Conservation (phyloP, 768 basidiomycete species). For the Auriscalpium vulgare region DNA sequence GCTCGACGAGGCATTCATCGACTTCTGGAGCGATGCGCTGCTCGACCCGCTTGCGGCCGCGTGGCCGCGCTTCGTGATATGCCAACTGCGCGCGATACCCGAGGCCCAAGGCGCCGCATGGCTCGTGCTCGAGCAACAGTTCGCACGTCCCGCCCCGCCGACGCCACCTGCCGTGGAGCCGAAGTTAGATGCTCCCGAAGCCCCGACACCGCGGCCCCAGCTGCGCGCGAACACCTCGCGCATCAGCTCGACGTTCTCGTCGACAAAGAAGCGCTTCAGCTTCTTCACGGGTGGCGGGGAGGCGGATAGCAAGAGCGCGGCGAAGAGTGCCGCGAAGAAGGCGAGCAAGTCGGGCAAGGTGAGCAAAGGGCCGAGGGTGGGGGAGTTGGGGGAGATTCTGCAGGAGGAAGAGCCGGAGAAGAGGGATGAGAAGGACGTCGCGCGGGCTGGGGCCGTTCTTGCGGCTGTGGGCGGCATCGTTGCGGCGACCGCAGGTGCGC, state of each 20-base stretch:
- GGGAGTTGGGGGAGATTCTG: slow-evolving; percentile 67
- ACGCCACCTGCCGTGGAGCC: slow-evolving; percentile 17
- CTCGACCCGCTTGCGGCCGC: slow-evolving; percentile 54
- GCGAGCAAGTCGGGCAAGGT: slow-evolving; percentile 15
- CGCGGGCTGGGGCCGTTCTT: slow-evolving; percentile 7
- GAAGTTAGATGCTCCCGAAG: neutral
- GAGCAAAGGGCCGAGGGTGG: slow-evolving; percentile 33
- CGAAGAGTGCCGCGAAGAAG: slow-evolving; percentile 25
- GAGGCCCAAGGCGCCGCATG: slow-evolving; percentile 35
- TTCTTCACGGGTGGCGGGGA: slow-evolving; percentile 35
- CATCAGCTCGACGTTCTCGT: slow-evolving; percentile 34
- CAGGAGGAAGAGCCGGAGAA: slow-evolving; percentile 40
- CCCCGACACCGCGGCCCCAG: slow-evolving; percentile 23
- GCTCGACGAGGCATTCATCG: slow-evolving; percentile 75
- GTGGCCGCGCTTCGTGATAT: slow-evolving; percentile 68
- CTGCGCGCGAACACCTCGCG: slow-evolving; percentile 21
- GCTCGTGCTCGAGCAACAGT: slow-evolving; percentile 64
- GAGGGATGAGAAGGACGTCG: slow-evolving; percentile 18
- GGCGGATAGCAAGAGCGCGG: slow-evolving; percentile 21
- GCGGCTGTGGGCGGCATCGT: slow-evolving; percentile 10
- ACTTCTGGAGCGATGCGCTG: slow-evolving; percentile 74
- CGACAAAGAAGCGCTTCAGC: slow-evolving; percentile 56
- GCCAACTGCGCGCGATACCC: slow-evolving; percentile 46
- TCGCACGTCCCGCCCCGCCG: slow-evolving; percentile 31
- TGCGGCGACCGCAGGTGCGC: slow-evolving; percentile 6